phyloP scores from a whole-genome alignment of 768 basidiomycete genomes.

The Lentinula detonsa region DNA sequence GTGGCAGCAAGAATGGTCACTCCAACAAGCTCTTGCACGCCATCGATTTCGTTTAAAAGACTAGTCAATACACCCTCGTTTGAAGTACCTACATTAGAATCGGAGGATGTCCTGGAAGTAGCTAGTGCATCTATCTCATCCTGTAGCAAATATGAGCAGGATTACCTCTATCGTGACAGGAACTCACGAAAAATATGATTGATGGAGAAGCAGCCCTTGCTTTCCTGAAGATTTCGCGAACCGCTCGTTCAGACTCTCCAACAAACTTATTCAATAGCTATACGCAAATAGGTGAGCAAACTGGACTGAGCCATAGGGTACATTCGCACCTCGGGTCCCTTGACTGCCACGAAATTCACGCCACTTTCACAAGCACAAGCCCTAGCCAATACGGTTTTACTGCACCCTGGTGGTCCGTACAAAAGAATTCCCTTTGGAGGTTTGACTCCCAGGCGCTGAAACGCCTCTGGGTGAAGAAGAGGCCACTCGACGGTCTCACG shows the following conservation, averaged over 20 bases:
- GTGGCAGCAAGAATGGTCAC: slow-evolving; percentile 97
- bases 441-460: slow-evolving; percentile 78
- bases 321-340: slow-evolving; percentile 83
- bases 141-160: slow-evolving; percentile 31
- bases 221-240: slow-evolving; percentile 93
- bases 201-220: slow-evolving; percentile 92
- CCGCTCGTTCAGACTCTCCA: slow-evolving; percentile 93
- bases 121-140: slow-evolving; percentile 97
- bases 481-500: slow-evolving; percentile 96
- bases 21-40: slow-evolving; percentile 88
- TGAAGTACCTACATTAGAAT: slow-evolving; percentile 45
- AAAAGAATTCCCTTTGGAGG: slow-evolving; percentile 88
- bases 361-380: slow-evolving; percentile 93
- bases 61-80: slow-evolving; percentile 92
- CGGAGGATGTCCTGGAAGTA: slow-evolving; percentile 61
- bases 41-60: slow-evolving; percentile 97
- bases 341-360: slow-evolving; percentile 94
- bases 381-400: slow-evolving; percentile 89
- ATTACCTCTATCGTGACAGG: background rate
- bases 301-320: background rate
- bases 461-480: slow-evolving; percentile 77
- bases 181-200: slow-evolving; percentile 90
- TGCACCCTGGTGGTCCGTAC: slow-evolving; percentile 97
- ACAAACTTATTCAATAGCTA: slow-evolving; percentile 96
- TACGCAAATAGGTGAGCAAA: background rate